phyloP scores from a whole-genome alignment of 1,139 yeast species.

The Kurtzmaniella quercitrusa region DNA sequence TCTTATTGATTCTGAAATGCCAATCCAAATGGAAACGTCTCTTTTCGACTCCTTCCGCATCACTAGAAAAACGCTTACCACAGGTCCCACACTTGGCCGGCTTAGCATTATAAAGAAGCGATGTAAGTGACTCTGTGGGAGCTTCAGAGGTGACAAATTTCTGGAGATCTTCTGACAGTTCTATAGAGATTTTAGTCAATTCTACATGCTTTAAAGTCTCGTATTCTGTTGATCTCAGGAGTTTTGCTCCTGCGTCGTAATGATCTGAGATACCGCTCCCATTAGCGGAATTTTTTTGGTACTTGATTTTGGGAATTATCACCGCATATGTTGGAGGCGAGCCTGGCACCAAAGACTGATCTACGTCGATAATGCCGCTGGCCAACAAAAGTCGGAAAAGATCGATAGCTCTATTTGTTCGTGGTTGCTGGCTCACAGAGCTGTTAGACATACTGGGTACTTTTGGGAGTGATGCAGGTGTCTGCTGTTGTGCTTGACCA shows the following conservation, averaged over 20 bases:
- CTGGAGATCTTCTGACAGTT: constrained; percentile 23
- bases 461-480: constrained; percentile 9
- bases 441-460: neutral
- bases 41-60: constrained; percentile 51
- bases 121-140: constrained; percentile 23
- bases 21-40: constrained; percentile 79
- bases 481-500: constrained; percentile 8
- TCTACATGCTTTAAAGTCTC: constrained; percentile 19
- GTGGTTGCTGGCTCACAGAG: constrained; percentile 1
- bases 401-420: constrained; percentile 16
- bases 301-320: constrained; percentile 35
- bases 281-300: constrained; percentile 12
- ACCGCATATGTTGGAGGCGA: constrained; percentile 36
- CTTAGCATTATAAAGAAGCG: constrained; percentile 53
- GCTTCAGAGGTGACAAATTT: constrained; percentile 32
- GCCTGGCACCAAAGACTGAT: constrained; percentile 43
- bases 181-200: constrained; percentile 5
- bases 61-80: constrained; percentile 76
- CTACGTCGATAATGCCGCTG: constrained; percentile 37
- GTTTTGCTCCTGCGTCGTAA: constrained; percentile 4
- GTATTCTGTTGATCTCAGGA: constrained; percentile 17
- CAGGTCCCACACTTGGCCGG: constrained; percentile 86
- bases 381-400: constrained; percentile 32
- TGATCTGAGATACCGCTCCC: constrained; percentile 9
- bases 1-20: constrained; percentile 92